phyloP scores from a whole-genome alignment of 2,329 filamentous ascomycete genomes.

The Aureobasidium sp. region DNA sequence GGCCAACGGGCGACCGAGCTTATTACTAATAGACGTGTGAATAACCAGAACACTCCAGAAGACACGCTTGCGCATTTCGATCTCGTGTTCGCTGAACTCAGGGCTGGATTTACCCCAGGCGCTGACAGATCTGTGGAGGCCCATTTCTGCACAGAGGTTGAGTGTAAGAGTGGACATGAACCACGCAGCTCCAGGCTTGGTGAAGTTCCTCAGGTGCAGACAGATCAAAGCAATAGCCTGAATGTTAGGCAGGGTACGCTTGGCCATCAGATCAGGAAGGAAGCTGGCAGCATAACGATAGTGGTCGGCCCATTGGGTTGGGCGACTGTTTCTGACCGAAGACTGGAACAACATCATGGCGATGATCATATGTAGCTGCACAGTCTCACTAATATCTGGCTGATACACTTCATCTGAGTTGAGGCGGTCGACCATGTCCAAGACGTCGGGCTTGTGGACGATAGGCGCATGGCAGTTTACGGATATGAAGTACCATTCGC shows the following conservation, averaged over 20 bases:
- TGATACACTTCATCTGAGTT: slow-evolving; percentile 61
- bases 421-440: slow-evolving; percentile 57
- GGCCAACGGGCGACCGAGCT: slow-evolving; percentile 68
- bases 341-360: slow-evolving; percentile 71
- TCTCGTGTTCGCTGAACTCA: slow-evolving; percentile 49
- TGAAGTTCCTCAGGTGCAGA: slow-evolving; percentile 64
- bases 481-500: slow-evolving; percentile 66
- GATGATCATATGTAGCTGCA: slow-evolving; percentile 70
- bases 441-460: slow-evolving; percentile 67
- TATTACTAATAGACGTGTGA: slow-evolving; percentile 61
- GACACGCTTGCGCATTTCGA: slow-evolving; percentile 68
- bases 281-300: slow-evolving; percentile 67
- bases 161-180: slow-evolving; percentile 58
- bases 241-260: slow-evolving; percentile 55
- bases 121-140: slow-evolving; percentile 63
- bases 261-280: slow-evolving; percentile 55
- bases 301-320: slow-evolving; percentile 63
- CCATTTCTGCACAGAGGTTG: slow-evolving; percentile 62
- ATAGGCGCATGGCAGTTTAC: slow-evolving; percentile 65
- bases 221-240: slow-evolving; percentile 68
- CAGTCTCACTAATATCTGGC: slow-evolving; percentile 55
- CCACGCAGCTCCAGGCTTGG: slow-evolving; percentile 68
- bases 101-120: slow-evolving; percentile 41
- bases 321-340: slow-evolving; percentile 59
- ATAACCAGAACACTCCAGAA: slow-evolving; percentile 67